These are phyloP conservation scores for Dothideomycetes sp. DNA, from an alignment of 2,329 filamentous ascomycete species.

Conservation along the genomic window DNA sequence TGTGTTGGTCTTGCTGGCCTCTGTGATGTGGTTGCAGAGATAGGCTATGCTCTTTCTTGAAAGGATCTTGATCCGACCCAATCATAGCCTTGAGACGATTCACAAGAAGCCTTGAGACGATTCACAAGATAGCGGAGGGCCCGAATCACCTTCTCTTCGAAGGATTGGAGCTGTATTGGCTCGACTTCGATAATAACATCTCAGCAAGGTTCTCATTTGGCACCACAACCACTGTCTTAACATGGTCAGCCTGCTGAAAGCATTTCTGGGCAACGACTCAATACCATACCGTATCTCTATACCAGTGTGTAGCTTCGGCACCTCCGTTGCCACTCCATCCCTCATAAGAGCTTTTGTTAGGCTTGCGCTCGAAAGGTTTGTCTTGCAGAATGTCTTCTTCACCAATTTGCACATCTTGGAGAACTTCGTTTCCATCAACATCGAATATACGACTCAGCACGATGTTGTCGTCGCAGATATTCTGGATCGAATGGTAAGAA, in stretches of 20 bases:
- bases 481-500: slow-evolving; percentile 6
- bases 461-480: slow-evolving; percentile 9
- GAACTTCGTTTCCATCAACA: slow-evolving; percentile 13
- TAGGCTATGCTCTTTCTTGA: not conserved
- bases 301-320: slow-evolving; percentile 20
- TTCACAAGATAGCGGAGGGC: not conserved
- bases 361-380: slow-evolving; percentile 18
- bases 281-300: slow-evolving; percentile 21
- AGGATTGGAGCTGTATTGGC: no score
- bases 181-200: not conserved
- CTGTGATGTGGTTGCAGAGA: not conserved
- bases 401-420: slow-evolving; percentile 13
- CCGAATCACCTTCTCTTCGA: not conserved
- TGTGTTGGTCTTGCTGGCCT: not conserved
- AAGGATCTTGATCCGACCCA: not conserved
- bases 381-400: slow-evolving; percentile 17
- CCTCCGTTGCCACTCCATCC: slow-evolving; percentile 24
- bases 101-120: not conserved
- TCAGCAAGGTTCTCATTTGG: not conserved
- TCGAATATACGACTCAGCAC: slow-evolving; percentile 16
- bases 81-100: not conserved
- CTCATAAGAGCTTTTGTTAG: slow-evolving; percentile 23
- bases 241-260: not conserved
- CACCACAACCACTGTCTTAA: not conserved
- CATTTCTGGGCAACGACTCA: no score